Conservation (phyloP, 2,329 filamentous ascomycete species). For the Diaporthe vexans region DNA sequence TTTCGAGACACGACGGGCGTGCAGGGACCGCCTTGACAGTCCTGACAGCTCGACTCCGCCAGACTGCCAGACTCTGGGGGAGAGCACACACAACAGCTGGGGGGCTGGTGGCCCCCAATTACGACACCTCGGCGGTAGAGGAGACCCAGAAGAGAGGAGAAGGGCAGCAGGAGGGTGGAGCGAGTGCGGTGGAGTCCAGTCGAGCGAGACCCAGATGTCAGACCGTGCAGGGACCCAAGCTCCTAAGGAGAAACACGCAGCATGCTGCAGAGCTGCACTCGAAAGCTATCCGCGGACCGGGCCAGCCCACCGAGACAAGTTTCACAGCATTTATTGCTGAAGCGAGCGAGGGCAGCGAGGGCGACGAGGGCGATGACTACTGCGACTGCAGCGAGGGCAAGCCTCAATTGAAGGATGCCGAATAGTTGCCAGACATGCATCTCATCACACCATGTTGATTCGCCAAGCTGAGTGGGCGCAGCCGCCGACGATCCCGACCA, state of each 20-base stretch:
- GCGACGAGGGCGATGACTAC: not conserved
- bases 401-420: not conserved
- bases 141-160: conserved; percentile 7
- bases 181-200: conserved; percentile 11
- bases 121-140: conserved; percentile 1
- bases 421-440: conserved; percentile 20
- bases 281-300: not conserved
- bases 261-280: conserved; percentile 7
- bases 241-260: not conserved
- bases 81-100: not conserved
- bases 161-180: not conserved
- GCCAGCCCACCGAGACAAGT: conserved; percentile 27
- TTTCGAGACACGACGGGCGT: conserved; percentile 7
- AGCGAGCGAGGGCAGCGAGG: conserved; percentile 8
- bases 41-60: not conserved
- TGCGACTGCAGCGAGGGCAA: not conserved
- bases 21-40: not conserved
- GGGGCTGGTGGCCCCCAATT: conserved; percentile 14
- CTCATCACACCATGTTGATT: conserved; percentile 15
- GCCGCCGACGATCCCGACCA: conserved; percentile 22
- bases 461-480: conserved; percentile 5
- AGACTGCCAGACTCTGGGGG: conserved; percentile 1
- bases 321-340: conserved; percentile 1
- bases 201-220: conserved; percentile 5
- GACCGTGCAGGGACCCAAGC: not conserved